phyloP scores from a whole-genome alignment of 2,329 filamentous ascomycete species.

The Cladosporium sp. region DNA sequence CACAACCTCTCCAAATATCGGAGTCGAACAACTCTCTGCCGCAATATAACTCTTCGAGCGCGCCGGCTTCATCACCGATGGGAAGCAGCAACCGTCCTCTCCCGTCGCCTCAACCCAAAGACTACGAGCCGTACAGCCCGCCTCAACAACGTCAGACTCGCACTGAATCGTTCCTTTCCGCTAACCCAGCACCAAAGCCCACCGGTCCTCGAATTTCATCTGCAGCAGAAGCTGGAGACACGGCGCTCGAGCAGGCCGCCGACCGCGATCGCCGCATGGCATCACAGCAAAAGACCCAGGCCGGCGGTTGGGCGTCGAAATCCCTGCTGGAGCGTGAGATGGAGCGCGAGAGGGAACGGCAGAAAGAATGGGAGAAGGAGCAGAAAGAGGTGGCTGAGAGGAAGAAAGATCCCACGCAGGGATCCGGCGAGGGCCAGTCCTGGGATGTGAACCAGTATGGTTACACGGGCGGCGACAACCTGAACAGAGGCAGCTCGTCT shows the following conservation, averaged over 20 bases:
- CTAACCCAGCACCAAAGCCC: constrained; percentile 49
- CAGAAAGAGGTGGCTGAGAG: constrained; percentile 62
- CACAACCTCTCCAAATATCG: constrained; percentile 15
- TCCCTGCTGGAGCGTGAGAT: constrained; percentile 74
- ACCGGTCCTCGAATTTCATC: constrained; percentile 34
- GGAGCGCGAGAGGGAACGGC: constrained; percentile 72
- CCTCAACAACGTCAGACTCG: constrained; percentile 35
- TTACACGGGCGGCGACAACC: constrained; percentile 69
- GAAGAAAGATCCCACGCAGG: constrained; percentile 53
- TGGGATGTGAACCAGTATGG: constrained; percentile 79
- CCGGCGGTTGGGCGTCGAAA: constrained; percentile 61
- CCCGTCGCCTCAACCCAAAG: constrained; percentile 22
- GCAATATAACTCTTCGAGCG: constrained; percentile 12
- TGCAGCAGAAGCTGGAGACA: constrained; percentile 47
- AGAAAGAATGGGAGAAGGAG: constrained; percentile 74
- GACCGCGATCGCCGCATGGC: constrained; percentile 59
- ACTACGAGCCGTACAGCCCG: constrained; percentile 21
- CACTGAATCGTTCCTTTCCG: constrained; percentile 56
- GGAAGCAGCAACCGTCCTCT: constrained; percentile 23
- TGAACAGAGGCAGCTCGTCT: constrained; percentile 60
- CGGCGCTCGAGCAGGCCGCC: constrained; percentile 44
- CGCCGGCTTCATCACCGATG: constrained; percentile 18
- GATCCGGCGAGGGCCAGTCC: constrained; percentile 62
- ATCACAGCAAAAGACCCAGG: constrained; percentile 58
- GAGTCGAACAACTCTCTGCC: constrained; percentile 17